A percentile compares a stretch with the other conserved stretches of the same genome.
Conservation (phyloP, 1,284 basidiomycete genomes). For the Cryptococcus sp. region DNA sequence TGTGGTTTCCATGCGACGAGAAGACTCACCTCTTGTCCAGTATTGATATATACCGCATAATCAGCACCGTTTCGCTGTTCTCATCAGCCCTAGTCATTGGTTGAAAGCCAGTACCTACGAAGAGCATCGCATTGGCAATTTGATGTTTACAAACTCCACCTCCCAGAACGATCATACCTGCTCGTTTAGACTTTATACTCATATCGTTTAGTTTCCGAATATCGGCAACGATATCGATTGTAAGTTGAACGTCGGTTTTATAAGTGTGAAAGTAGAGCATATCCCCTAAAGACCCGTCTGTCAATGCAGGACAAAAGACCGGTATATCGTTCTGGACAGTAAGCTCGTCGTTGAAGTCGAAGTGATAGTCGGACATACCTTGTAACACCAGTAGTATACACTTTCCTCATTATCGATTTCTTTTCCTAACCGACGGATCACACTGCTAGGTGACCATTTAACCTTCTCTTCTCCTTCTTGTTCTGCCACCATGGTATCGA, state of each 20-base stretch:
- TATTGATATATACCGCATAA: conserved; percentile 97
- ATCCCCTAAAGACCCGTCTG: conserved; percentile 95
- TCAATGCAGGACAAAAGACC: conserved; percentile 96
- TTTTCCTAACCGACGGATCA: conserved; percentile 85
- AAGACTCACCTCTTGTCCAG: conserved; percentile 73
- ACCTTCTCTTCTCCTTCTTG: conserved; percentile 54
- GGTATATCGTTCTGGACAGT: conserved; percentile 83
- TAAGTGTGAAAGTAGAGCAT: conserved; percentile 99
- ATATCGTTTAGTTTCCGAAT: conserved; percentile 89
- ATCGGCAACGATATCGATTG: conserved; percentile 91
- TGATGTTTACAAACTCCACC: conserved; percentile 99
- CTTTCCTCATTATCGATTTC: conserved; percentile 96
- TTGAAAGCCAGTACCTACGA: conserved; percentile 55
- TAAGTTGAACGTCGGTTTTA: conserved; percentile 66
- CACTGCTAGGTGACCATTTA: conserved; percentile 85
- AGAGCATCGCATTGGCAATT: conserved; percentile 98
- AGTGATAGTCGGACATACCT: conserved; percentile 57
- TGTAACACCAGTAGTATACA: conserved; percentile 98
- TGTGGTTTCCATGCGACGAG: background rate
- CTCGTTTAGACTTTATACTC: conserved; percentile 80
- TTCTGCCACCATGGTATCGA: conserved; percentile 86
- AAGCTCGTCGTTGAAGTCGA: background rate
- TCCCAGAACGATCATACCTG: conserved; percentile 97
- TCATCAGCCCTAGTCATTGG: conserved; percentile 5
- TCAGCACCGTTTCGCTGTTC: conserved; percentile 91